A percentile compares a stretch with the other conserved stretches of the same genome.
phyloP scores from a whole-genome alignment of 257 asterid species.

The Solanum corneliomulleri region DNA sequence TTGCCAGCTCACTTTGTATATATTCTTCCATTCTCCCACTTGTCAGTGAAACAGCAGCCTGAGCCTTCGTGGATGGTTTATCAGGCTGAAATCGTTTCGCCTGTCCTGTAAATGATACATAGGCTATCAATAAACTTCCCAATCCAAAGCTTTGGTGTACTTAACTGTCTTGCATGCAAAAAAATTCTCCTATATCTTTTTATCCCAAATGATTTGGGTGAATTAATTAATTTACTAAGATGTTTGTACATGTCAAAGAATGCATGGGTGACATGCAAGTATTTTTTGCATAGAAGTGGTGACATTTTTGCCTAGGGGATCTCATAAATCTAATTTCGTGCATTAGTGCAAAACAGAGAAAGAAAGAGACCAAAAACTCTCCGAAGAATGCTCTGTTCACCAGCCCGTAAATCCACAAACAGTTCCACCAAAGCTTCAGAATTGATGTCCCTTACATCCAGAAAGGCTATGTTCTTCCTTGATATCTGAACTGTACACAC shows the following conservation, averaged over 20 bases:
- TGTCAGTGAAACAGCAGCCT: constrained; percentile 75
- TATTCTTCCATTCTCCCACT: constrained; percentile 56
- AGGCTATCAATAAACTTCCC: background rate
- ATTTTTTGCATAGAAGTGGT: background rate
- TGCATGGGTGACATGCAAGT: background rate
- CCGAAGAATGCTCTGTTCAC: constrained; percentile 66
- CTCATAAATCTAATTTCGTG: background rate
- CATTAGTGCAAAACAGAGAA: background rate
- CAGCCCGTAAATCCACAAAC: constrained; percentile 51
- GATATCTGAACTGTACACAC: constrained; percentile 97
- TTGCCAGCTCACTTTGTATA: constrained; percentile 40
- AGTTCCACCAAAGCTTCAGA: constrained; percentile 51
- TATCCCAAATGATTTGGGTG: background rate
- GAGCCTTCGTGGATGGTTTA: constrained; percentile 88
- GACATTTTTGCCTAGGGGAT: background rate
- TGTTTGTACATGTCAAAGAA: background rate
- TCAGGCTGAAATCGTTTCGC: constrained; percentile 73
- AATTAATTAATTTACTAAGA: background rate
- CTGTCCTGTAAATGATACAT: constrained; percentile 48
- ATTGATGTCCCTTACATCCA: constrained; percentile 59
- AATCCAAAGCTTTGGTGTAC: background rate
- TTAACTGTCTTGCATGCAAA: background rate
- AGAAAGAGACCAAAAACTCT: constrained; percentile 63
- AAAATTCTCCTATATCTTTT: background rate
- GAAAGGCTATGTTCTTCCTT: constrained; percentile 74